Evolutionary conservation across 225 moss, liverwort and hornwort species (phyloP).

Genomic region (Polytrichum formosum): DNA sequence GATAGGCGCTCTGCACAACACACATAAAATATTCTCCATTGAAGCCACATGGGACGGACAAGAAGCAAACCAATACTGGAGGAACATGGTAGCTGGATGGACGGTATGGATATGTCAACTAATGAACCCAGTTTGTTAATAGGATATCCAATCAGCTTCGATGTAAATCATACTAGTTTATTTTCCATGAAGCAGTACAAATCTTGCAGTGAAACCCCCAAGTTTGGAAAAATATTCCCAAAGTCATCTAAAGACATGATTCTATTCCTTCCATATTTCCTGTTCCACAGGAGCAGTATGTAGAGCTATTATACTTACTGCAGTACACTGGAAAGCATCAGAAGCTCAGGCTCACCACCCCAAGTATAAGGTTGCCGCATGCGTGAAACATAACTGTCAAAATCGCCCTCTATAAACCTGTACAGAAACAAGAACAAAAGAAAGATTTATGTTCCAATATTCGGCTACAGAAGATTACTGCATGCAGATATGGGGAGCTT

Average conservation of each 20-base stretch:
- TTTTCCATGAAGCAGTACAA: background rate
- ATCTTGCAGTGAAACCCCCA: no score
- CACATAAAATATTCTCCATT: no score
- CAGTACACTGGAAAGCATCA: slow-evolving; percentile 96
- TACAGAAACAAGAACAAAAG: background rate
- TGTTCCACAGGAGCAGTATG: background rate
- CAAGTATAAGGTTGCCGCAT: slow-evolving; percentile 93
- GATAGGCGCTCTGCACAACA: slow-evolving; percentile 69
- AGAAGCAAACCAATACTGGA: background rate
- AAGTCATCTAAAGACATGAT: background rate
- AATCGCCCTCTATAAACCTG: slow-evolving; percentile 97
- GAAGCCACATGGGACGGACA: background rate
- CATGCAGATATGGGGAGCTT: no score
- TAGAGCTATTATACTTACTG: slow-evolving; percentile 43
- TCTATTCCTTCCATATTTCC: background rate
- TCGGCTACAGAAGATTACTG: no score
- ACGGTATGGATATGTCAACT: background rate
- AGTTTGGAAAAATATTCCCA: no score
- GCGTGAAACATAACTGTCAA: slow-evolving; percentile 76
- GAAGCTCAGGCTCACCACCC: slow-evolving; percentile 98
- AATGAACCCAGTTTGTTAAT: background rate
- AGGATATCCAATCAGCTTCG: background rate
- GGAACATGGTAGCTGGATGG: background rate
- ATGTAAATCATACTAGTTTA: background rate
- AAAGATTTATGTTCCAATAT: no score